phyloP scores from a whole-genome alignment of 1,139 yeast genomes.

The Torulaspora globosa region DNA sequence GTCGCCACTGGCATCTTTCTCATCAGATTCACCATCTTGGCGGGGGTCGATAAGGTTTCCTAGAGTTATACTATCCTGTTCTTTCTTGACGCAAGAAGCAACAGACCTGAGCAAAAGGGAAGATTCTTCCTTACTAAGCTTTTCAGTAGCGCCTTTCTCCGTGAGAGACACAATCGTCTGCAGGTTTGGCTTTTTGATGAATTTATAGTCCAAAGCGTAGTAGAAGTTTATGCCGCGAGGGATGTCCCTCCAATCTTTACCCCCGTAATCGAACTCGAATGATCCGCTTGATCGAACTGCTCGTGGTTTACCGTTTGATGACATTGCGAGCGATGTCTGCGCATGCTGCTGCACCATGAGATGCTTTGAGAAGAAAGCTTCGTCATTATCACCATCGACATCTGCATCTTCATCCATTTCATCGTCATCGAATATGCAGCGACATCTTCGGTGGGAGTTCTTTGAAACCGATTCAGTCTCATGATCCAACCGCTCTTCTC shows the following conservation, averaged over 20 bases:
- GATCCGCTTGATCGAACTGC: constrained; percentile 39
- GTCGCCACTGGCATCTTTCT: constrained; percentile 9
- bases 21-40: constrained; percentile 4
- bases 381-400: constrained; percentile 27
- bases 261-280: constrained; percentile 52
- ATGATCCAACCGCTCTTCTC: constrained; percentile 9
- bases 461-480: constrained; percentile 11
- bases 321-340: constrained; percentile 14
- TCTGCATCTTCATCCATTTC: constrained; percentile 26
- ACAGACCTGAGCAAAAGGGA: constrained; percentile 38
- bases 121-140: constrained; percentile 40
- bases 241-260: constrained; percentile 67
- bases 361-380: constrained; percentile 14
- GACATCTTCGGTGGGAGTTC: constrained; percentile 35
- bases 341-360: constrained; percentile 10
- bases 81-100: constrained; percentile 49
- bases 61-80: constrained; percentile 37
- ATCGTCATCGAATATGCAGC: constrained; percentile 41
- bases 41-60: constrained; percentile 16
- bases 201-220: constrained; percentile 28
- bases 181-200: constrained; percentile 19
- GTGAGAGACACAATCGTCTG: constrained; percentile 26
- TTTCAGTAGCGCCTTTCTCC: constrained; percentile 36
- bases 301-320: constrained; percentile 26
- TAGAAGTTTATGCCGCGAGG: constrained; percentile 55